Evolutionary conservation across 202 grass and related monocot genomes (phyloP).

Genomic region (Setaria italica): DNA sequence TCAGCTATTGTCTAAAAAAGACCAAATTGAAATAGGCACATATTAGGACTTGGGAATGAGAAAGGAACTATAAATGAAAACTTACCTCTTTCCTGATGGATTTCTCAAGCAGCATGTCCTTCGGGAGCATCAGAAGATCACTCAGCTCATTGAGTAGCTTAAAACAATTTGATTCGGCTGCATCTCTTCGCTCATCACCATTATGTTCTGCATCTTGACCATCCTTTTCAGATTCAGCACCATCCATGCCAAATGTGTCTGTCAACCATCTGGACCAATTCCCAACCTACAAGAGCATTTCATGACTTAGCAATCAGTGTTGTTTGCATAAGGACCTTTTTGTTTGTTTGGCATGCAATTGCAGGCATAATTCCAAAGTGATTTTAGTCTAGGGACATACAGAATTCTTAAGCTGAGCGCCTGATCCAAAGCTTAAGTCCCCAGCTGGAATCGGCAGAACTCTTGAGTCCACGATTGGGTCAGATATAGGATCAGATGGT

Average conservation of each 20-base stretch:
- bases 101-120: conserved; percentile 92
- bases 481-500: conserved; percentile 89
- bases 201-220: conserved; percentile 44
- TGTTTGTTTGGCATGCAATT: conserved; percentile 23
- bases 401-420: conserved; percentile 90
- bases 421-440: conserved; percentile 87
- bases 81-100: conserved; percentile 87
- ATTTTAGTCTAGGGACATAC: conserved; percentile 50
- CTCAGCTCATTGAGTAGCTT: conserved; percentile 82
- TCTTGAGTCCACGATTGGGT: conserved; percentile 76
- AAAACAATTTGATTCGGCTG: conserved; percentile 59
- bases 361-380: conserved; percentile 20
- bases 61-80: background rate
- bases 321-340: conserved; percentile 23
- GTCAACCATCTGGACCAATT: conserved; percentile 87
- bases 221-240: conserved; percentile 50
- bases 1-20: background rate
- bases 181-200: conserved; percentile 44
- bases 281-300: conserved; percentile 61
- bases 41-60: conserved; percentile 15
- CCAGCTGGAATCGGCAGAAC: conserved; percentile 86
- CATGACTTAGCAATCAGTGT: background rate
- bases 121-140: conserved; percentile 99
- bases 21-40: background rate
- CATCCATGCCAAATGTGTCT: conserved; percentile 61